Percentiles rank a stretch among this genome's conserved stretches.
These are phyloP conservation scores for Naganishia liquefaciens DNA, from an alignment of 1,284 basidiomycete genomes.

Conservation along the genomic window DNA sequence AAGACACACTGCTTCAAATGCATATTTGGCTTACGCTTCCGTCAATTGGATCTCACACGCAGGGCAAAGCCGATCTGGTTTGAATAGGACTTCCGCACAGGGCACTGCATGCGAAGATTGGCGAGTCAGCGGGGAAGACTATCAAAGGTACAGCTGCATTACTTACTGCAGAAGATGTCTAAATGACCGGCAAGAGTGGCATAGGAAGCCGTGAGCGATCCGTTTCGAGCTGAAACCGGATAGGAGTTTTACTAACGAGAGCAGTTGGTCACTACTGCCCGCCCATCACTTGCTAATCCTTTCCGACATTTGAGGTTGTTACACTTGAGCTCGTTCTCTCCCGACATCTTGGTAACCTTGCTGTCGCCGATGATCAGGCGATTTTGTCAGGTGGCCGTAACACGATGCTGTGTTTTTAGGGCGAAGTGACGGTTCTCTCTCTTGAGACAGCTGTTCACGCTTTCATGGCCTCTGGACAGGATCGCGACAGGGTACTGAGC, in stretches of 20 bases:
- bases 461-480: too few species aligned
- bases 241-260: conserved; percentile 34
- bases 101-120: conserved; percentile 26
- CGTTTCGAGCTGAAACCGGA: neutral
- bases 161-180: conserved; percentile 45
- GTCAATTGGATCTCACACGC: conserved; percentile 39
- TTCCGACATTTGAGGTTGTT: conserved; percentile 40
- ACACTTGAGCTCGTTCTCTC: conserved; percentile 39
- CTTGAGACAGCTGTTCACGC: too few species aligned
- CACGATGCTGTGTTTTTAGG: too few species aligned
- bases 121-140: too few species aligned
- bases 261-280: conserved; percentile 42
- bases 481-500: too few species aligned
- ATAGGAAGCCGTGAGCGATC: neutral
- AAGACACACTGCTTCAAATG: too few species aligned
- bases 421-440: too few species aligned
- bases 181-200: neutral
- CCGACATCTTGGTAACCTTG: conserved; percentile 3
- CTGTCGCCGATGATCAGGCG: too few species aligned
- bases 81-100: conserved; percentile 40
- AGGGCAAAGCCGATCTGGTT: conserved; percentile 36
- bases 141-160: too few species aligned
- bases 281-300: conserved; percentile 35
- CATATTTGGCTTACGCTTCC: conserved; percentile 35
- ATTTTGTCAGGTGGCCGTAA: too few species aligned